phyloP scores from a whole-genome alignment of 257 asterid species.

The Anisodus tanguticus region DNA sequence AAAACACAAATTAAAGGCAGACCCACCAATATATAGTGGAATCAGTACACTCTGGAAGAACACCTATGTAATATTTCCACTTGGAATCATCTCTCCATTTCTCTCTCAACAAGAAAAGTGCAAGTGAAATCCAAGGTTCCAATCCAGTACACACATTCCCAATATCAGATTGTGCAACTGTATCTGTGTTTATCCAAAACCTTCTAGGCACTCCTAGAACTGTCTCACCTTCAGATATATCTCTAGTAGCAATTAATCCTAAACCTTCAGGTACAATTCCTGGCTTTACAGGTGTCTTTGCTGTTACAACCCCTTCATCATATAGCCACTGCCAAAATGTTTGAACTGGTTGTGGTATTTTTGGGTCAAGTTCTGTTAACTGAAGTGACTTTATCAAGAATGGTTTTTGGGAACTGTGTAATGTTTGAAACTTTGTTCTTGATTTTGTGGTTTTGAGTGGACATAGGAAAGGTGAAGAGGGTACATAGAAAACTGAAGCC shows the following conservation, averaged over 20 bases:
- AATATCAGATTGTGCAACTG: slow-evolving; percentile 71
- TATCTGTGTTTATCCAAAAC: slow-evolving; percentile 81
- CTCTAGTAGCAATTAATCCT: slow-evolving; percentile 81
- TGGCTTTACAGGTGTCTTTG: slow-evolving; percentile 81
- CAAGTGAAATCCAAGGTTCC: slow-evolving; percentile 89
- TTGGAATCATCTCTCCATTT: slow-evolving; percentile 71
- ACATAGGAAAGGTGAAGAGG: slow-evolving; percentile 40
- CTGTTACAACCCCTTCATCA: slow-evolving; percentile 79
- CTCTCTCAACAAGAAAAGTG: slow-evolving; percentile 77
- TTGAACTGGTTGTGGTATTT: slow-evolving; percentile 60
- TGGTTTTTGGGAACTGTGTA: slow-evolving; percentile 44
- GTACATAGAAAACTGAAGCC: slow-evolving; percentile 52
- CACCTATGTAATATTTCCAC: slow-evolving; percentile 71
- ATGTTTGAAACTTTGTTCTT: slow-evolving; percentile 34
- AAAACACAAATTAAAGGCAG: slow-evolving; percentile 18
- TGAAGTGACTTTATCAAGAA: slow-evolving; percentile 46
- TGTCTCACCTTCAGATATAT: slow-evolving; percentile 66
- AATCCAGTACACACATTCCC: slow-evolving; percentile 72
- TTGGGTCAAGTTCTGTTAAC: slow-evolving; percentile 54
- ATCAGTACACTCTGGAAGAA: slow-evolving; percentile 75
- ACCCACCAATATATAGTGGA: slow-evolving; percentile 94
- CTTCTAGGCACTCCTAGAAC: slow-evolving; percentile 89
- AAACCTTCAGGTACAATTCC: slow-evolving; percentile 88
- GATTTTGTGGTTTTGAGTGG: slow-evolving; percentile 36
- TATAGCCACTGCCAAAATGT: slow-evolving; percentile 90